Percentiles rank a stretch among this genome's conserved stretches.
These are phyloP conservation scores for Cutaneotrichosporon mucoides DNA, from an alignment of 1,284 basidiomycete species.

Conservation along the genomic window DNA sequence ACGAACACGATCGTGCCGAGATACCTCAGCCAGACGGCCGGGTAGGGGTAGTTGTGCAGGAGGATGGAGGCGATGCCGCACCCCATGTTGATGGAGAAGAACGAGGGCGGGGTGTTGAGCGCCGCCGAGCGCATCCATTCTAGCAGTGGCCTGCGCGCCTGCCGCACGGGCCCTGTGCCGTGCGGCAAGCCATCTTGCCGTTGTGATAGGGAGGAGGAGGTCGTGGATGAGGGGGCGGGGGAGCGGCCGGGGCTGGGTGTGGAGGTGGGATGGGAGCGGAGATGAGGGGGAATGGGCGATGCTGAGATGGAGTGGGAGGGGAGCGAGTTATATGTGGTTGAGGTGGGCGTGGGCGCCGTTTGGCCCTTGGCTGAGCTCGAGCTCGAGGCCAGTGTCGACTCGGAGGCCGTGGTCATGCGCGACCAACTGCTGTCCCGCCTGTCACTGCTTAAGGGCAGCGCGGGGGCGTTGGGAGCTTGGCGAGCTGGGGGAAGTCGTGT, in stretches of 20 bases:
- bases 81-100: slow-evolving; percentile 49
- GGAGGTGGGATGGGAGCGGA: no score
- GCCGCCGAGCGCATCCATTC: not conserved
- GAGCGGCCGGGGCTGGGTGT: not conserved
- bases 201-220: not conserved
- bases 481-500: no score
- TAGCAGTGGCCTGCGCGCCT: not conserved
- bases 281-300: no score
- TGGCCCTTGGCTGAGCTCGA: not conserved
- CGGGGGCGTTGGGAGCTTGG: no score
- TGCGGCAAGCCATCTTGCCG: not conserved
- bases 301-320: not conserved
- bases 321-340: not conserved
- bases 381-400: not conserved
- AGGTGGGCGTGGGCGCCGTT: not conserved
- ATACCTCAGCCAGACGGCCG: slow-evolving; percentile 44
- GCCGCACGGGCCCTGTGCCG: not conserved
- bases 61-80: slow-evolving; percentile 52
- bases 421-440: not conserved
- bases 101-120: slow-evolving; percentile 26
- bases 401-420: not conserved
- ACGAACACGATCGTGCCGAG: slow-evolving; percentile 59
- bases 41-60: slow-evolving; percentile 52
- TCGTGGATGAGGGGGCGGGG: not conserved
- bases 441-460: not conserved